Evolutionary conservation across 1,139 yeast genomes (phyloP), one percentile per base, ranked within the genome.

Genomic region (Eremothecium cymbalariae): DNA sequence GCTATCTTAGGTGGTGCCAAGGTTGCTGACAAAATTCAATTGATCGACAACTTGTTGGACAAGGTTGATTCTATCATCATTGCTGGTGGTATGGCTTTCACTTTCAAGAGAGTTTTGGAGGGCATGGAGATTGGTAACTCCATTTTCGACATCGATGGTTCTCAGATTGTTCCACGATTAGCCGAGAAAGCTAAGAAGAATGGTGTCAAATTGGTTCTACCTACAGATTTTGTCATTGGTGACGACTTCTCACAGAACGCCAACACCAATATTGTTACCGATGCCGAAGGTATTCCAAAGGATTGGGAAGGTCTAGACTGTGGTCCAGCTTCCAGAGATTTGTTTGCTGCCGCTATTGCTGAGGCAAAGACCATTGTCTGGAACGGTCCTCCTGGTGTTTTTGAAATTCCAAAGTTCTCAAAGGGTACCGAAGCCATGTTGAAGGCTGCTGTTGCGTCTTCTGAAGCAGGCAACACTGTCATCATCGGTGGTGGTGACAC

Each of bases 351-450:
- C 43, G 79, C 94, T 45, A 84, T 88, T 50, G 80, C 81, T 48
- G 72, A 79, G 68, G 93, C 97, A 52, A 85, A 86, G 77, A 90
- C 97, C 57, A 88, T 88, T 58, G 88, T 88, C 59, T 88, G 97
- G 97, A 88, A 88, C 71, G 97, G 97, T 62, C 97, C 97, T 46
- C 95, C 97, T 65, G 97, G 97, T 73, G 97, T 88, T 55, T 88
- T 88, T 62, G 97, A 88, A 71, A 86, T 88, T 59, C 95, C 84
- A 47, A 73, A 73, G 58, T 88, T 88, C 61, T 79, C 95, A 50
- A 65, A 66, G 43, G 96, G 96, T 68, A 88, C 97, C 60, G 82
- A 85, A 71, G 65, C 84, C 42, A 68, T 86, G 66, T 75, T 88
- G 57, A 93, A 79, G 48, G 94, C 90, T 51, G 78, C 79, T 57